Evolutionary conservation across 139 green algal species (phyloP).

Genomic region (Astrephomene gubernaculifera): DNA sequence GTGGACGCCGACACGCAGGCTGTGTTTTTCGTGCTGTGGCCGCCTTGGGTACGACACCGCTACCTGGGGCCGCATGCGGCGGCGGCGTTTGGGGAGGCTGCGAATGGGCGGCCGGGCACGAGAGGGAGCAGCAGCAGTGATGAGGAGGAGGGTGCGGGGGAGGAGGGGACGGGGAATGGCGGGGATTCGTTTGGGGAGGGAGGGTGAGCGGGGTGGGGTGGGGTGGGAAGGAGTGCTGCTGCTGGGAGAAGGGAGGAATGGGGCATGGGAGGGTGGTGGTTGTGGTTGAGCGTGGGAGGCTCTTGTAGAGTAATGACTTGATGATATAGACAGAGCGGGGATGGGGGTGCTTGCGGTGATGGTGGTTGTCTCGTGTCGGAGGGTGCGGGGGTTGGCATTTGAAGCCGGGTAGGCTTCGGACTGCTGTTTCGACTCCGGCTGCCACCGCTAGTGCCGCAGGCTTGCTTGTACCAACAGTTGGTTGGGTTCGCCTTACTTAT

Average conservation of each 20-base stretch:
- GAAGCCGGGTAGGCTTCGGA: no score
- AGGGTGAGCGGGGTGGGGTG: not conserved
- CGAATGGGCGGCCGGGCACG: not conserved
- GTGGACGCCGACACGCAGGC: conserved; percentile 40
- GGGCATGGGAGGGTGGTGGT: no score
- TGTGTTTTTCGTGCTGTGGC: conserved; percentile 57
- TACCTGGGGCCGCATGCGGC: conserved; percentile 30
- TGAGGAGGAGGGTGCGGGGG: not conserved
- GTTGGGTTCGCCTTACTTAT: no score
- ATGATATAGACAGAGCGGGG: no score
- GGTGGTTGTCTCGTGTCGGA: no score
- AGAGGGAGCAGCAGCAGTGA: conserved; percentile 13
- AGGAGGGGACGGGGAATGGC: not conserved
- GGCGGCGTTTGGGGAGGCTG: not conserved
- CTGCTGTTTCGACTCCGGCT: no score
- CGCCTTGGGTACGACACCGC: conserved; percentile 56
- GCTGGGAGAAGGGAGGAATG: not conserved
- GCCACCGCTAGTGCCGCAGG: no score
- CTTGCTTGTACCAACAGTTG: no score
- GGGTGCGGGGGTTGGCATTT: no score
- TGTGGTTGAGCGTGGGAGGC: no score
- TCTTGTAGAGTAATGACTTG: no score
- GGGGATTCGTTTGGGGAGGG: not conserved
- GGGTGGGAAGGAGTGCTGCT: not conserved
- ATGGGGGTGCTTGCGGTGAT: no score